These are phyloP conservation scores for Rostrohypoxylon terebratum DNA, from an alignment of 495 filamentous ascomycete species.

Conservation along the genomic window DNA sequence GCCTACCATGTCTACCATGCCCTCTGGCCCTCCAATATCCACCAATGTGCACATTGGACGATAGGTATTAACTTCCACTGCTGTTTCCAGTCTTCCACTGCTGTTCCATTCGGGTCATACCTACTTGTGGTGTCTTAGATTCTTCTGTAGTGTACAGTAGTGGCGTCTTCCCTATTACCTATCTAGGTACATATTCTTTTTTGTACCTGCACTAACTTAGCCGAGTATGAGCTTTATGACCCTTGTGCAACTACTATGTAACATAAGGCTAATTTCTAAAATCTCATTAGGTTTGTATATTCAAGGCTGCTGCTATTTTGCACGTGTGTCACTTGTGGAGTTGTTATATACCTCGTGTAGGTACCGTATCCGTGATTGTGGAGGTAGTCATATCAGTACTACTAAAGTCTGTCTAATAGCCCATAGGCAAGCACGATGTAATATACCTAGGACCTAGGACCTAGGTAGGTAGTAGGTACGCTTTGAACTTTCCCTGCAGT, in stretches of 20 bases:
- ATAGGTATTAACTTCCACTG: neutral
- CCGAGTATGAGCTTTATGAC: neutral
- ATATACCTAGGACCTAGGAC: too few species aligned
- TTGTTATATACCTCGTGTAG: neutral
- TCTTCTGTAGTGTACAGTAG: constrained; percentile 6
- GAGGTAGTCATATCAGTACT: too few species aligned
- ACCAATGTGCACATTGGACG: neutral
- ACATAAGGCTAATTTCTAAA: constrained; percentile 9
- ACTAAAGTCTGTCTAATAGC: neutral
- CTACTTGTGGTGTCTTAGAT: neutral
- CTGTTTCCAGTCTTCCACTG: too few species aligned
- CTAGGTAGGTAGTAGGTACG: too few species aligned
- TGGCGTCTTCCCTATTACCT: neutral
- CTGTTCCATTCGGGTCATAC: neutral
- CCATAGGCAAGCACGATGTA: neutral
- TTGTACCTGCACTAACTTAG: neutral
- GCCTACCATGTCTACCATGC: too few species aligned
- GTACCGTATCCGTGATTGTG: too few species aligned
- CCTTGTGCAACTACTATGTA: neutral
- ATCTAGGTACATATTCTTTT: neutral
- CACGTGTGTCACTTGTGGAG: neutral
- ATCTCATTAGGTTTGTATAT: neutral
- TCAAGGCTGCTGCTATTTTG: neutral
- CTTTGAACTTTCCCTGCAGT: constrained; percentile 17
- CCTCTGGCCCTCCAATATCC: too few species aligned